Base-by-base conservation (phyloP, 169 alveolate genomes). In the Besnoitia besnoiti region DNA sequence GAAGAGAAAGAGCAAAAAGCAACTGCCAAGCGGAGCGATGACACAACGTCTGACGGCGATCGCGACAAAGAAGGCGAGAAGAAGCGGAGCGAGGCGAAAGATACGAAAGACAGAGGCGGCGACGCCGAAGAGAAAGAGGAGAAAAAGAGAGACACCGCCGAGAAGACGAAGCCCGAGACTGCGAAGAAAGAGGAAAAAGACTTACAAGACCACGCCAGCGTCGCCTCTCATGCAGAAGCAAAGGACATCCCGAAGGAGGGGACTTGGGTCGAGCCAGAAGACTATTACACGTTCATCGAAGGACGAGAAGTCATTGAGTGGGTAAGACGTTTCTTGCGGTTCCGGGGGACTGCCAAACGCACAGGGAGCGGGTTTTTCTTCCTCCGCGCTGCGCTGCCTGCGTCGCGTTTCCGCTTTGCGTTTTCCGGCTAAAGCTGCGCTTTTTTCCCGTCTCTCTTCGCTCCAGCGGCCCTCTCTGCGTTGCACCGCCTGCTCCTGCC, bases 261-360 rank as follows among this genome's bases (percentile, higher is more conserved):
- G 82, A 77, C 8, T n/a, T 87, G 90, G 1, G 93, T 76, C 90
- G 90, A 90, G 39, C 84, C 90, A 14, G 93, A 87, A 8, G 93
- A 90, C 44, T 1, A 51, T 30, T 87, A 55, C 7, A 90, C 93
- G 3, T 90, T 90, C 59, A 55, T 90, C 49, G 93, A 90, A 55
- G 93, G 93, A 46, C 89, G 93, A 2, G 90, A 90, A 50, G 90
- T 90, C 16, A 39, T 90, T 27, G 90, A 90, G 79, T 90, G 93
- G 93, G 93, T 89, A 35, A 24, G 89, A 3, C n/a, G n/a, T n/a
- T n/a, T n/a, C n/a, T n/a, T n/a, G n/a, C n/a, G n/a, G n/a, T n/a
- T n/a, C n/a, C n/a, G n/a, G n/a, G n/a, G n/a, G n/a, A n/a, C n/a
- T n/a, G n/a, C n/a, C n/a, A n/a, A n/a, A n/a, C n/a, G n/a, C n/a